Evolutionary conservation across 2,329 filamentous ascomycete species (phyloP), one percentile per base, ranked within the genome.

Genomic region (Cercospora citrullina): DNA sequence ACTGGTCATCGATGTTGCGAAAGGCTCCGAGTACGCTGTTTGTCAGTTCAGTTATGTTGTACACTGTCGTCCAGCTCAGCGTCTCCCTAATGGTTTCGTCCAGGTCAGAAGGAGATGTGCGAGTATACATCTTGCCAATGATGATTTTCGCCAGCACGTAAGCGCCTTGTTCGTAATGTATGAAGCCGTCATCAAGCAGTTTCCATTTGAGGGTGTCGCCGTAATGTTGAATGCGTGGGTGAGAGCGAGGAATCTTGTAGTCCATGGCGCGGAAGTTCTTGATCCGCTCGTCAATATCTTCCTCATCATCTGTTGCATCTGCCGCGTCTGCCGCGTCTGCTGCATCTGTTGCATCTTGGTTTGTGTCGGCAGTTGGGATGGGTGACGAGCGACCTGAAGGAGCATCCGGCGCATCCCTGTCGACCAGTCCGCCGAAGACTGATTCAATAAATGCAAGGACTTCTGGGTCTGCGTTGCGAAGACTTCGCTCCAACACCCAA

Each of bases 121-220:
- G 5, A 21, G 55, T 18, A 23, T 36, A 59, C 55, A 59, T 31
- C 31, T 36, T 30, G 55, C 31, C 31, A 23, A 59, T 36, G 55
- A 59, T 59, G 28, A 59, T n/a, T 33, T 23, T 59, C 31, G 55
- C 55, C 31, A 59, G 30, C 8, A 59, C 55, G 31, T 33, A 59
- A 21, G 55, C 55, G 55, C 55, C 55, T 36, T 59, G 28, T 30
- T 59, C 55, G 55, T 59, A 23, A 21, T 59, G 55, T 18, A 59
- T 36, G 55, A 59, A 59, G 1, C n/a, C 31, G 16, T 59, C 55
- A 16, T 59, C 55, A n/a, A 59, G 18, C 28, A 59, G 30, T 4
- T 59, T 59, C 55, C 31, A 21, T 23, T 59, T 59, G 55, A 59
- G 55, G 10, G 55, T 59, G 28, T 31, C 55, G n/a, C 55, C 55